phyloP scores from a whole-genome alignment of 164 flowering plant genomes.

The Buxus sempervirens region DNA sequence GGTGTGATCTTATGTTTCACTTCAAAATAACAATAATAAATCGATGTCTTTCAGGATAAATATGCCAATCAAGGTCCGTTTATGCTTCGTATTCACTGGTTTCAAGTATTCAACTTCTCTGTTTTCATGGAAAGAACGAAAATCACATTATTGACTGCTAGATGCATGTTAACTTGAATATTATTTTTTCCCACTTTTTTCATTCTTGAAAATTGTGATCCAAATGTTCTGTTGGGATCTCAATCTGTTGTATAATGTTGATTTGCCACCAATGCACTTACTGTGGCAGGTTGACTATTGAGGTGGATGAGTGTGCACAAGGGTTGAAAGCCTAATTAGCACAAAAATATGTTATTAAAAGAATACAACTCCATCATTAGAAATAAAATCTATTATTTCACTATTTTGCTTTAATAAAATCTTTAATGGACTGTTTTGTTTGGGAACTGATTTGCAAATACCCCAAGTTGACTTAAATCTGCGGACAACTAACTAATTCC shows the following conservation, averaged over 20 bases:
- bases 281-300: neutral
- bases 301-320: neutral
- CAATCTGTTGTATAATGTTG: neutral
- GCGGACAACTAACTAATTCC: too few relatives aligned
- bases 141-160: too few relatives aligned
- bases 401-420: neutral
- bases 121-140: too few relatives aligned
- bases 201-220: conserved; percentile 60
- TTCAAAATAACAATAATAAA: too few relatives aligned
- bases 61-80: too few relatives aligned
- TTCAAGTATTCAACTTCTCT: too few relatives aligned
- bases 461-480: too few relatives aligned
- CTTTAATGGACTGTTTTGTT: neutral
- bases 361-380: neutral
- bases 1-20: too few relatives aligned
- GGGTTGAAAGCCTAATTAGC: neutral
- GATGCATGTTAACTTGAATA: too few relatives aligned
- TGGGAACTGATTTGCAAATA: neutral
- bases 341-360: too few relatives aligned
- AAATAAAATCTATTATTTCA: neutral
- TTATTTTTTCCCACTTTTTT: too few relatives aligned
- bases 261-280: neutral
- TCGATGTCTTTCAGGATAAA: too few relatives aligned
- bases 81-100: conserved; percentile 75
- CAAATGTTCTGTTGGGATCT: neutral